Base-by-base conservation (phyloP, 306 rosid genomes). In the Myrica gale region DNA sequence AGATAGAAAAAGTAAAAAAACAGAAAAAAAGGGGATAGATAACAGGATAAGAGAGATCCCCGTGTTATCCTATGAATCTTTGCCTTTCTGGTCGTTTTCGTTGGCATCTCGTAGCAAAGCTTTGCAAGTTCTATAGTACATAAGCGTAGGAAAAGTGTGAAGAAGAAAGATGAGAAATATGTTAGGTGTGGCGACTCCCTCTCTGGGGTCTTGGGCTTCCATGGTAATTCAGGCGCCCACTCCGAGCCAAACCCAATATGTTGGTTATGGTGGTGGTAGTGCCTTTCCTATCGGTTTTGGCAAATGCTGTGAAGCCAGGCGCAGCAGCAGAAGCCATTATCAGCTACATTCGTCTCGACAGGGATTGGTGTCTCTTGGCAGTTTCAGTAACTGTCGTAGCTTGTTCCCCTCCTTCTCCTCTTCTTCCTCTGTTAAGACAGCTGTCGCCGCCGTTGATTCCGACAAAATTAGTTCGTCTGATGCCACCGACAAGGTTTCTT, bases 401-500 rank as follows among this genome's bases (percentile, higher is more conserved):
- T 83, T 80, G 67, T 76, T 75, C 78, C 75, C 77, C 81, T 84
- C 87, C 75, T 85, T 80, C 82, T 39, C 79, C 52, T 63, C 80
- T 53, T 23, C 75, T 43, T 68, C 74, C 16, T 76, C 90, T 78
- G 74, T 89, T 82, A 85, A 81, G 69, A 74, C 93, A 5, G 85
- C 88, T 69, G 90, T 85, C 71, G 82, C 96, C 12, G 89, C 97
- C 81, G 86, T 92, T 63, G 90, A 92, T 72, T 90, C 97, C 79
- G 90, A 88, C 80, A 78, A 84, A 62, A 66, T 91, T 78, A 86
- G 81, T 81, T 85, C 96, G 68, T 88, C 97, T 71, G 84, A 82
- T 82, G 58, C 87, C 44, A 16, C 82, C 41, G 83, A 69, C 73
- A 86, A 90, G 95, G 98, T 90, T 61, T 78, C 43, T 63, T 68